Evolutionary conservation across 352 stramenopile genomes (phyloP), one percentile per base, ranked within the genome.

Genomic region (Phytophthora sp.): DNA sequence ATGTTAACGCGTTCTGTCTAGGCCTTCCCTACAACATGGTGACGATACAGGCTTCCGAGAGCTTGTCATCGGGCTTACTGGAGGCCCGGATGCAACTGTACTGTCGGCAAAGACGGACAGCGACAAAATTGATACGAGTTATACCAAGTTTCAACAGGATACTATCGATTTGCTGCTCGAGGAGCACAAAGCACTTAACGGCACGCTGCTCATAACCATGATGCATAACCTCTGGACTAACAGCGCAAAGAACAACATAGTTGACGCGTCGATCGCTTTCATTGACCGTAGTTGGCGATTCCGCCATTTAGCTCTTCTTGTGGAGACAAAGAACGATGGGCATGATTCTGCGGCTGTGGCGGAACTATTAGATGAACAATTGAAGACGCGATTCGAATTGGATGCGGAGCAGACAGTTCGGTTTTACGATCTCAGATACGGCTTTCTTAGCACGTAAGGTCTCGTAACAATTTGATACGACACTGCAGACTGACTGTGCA

Each of bases 201-300:
- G 18, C 5, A 54, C 33, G 2, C 16, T 27, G 1, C 56, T 63
- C n/a, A 24, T 63, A 31, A 56, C n/a, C n/a, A 36, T 9, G 31
- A 56, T n/a, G 11, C 31, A 63, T 12, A 44, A 57, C 23, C 13
- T 63, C 3, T 56, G 56, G 21, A 50, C 56, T 4, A 56, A 63
- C 35, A 56, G 8, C 3, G 23, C 31, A 0, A 63, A 56, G 33
- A 63, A 39, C 18, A 23, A 24, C 15, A 63, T 63, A 33, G 56
- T 56, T n/a, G 56, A 44, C 6, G 44, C 36, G 11, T 63, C 56
- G 3, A 4, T 27, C 12, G 16, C 13, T 1, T 56, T 50, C 9
- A 63, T 56, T 23, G 44, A 56, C 23, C 44, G 8, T 2, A 15
- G 30, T 5, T 49, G 55, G 30, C 5, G 20, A 5, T 27, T 26